Evolutionary conservation across 1,284 basidiomycete species (phyloP), one percentile per base, ranked within the genome.

Genomic region (Porodaedalea pini): DNA sequence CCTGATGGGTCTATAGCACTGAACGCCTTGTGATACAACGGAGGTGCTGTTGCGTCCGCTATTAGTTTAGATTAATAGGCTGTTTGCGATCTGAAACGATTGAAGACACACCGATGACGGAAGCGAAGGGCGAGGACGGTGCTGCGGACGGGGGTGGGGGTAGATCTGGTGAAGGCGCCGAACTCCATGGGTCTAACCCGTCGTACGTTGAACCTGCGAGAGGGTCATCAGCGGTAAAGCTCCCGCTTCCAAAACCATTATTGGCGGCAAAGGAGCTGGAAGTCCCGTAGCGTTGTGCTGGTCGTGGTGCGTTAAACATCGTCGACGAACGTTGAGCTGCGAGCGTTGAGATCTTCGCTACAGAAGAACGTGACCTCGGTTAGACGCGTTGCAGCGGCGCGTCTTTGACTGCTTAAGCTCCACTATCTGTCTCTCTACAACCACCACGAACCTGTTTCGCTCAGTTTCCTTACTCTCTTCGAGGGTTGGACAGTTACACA

Each of bases 141-240:
- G 72, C 68, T 66, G 68, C 61, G 19, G 65, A 61, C 7, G 72
- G 71, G 17, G 73, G 62, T 27, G 85, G 78, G 17, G 88, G 86
- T 21, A 85, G 81, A 27, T 86, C 81, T 19, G 91, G 91, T 58
- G 84, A 87, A 2, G 91, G 91, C 6, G 82, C 79, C 57, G 88
- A 77, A 66, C 87, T 90, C 92, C 92, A 95, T 17, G 92, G 92
- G 73, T 95, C 92, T 40, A 91, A 79, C 25, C 86, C 86, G 63
- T 85, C 90, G 68, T 90, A 91, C 10, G 83, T 82, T 3, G 90
- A 91, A 64, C 72, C 78, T 4, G 86, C 79, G 19, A 92, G 78
- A 1, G 90, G 90, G 66, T 91, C 82, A 63, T 88, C 85, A 61
- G 85, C 83, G 31, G 88, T 84, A 67, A 85, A 87, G 69, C 85